These are phyloP conservation scores for Alternaria longipes DNA, from an alignment of 2,329 filamentous ascomycete species.

Conservation along the genomic window DNA sequence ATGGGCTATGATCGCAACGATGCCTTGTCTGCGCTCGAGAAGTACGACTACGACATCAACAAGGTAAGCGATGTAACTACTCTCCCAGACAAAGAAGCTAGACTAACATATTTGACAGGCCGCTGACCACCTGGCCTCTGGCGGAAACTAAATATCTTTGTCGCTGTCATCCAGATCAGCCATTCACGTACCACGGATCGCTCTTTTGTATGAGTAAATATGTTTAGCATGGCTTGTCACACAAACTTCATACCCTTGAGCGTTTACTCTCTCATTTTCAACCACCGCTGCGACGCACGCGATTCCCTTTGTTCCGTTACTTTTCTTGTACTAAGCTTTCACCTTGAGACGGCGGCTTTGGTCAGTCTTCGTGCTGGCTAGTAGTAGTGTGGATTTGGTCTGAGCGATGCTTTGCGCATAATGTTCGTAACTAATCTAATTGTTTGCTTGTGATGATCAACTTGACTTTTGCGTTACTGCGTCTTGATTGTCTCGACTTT, in stretches of 20 bases:
- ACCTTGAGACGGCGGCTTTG: slow-evolving; percentile 5
- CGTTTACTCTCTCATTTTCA: slow-evolving; percentile 24
- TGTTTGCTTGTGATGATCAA: background rate
- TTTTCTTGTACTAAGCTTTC: slow-evolving; percentile 17
- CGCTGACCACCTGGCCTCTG: slow-evolving; percentile 47
- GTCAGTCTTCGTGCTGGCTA: slow-evolving; percentile 6
- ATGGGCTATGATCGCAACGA: slow-evolving; percentile 86
- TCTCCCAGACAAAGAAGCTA: background rate
- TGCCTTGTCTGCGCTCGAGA: slow-evolving; percentile 83
- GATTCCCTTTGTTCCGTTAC: slow-evolving; percentile 7
- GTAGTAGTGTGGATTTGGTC: slow-evolving; percentile 20
- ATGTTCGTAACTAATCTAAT: slow-evolving; percentile 16
- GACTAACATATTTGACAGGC: slow-evolving; percentile 42
- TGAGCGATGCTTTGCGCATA: slow-evolving; percentile 14
- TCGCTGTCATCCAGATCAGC: background rate
- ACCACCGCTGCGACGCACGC: slow-evolving; percentile 10
- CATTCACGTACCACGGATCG: slow-evolving; percentile 4
- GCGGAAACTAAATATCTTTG: slow-evolving; percentile 15
- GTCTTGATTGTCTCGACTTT: too few relatives aligned
- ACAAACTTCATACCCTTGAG: slow-evolving; percentile 31
- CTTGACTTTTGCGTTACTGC: too few relatives aligned
- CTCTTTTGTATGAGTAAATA: slow-evolving; percentile 46
- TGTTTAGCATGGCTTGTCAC: slow-evolving; percentile 37
- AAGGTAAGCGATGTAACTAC: slow-evolving; percentile 67
- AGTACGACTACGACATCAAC: slow-evolving; percentile 95